Percentiles rank a stretch among this genome's conserved stretches.
phyloP scores from a whole-genome alignment of 139 green algal species.

The Penium margaritaceum region DNA sequence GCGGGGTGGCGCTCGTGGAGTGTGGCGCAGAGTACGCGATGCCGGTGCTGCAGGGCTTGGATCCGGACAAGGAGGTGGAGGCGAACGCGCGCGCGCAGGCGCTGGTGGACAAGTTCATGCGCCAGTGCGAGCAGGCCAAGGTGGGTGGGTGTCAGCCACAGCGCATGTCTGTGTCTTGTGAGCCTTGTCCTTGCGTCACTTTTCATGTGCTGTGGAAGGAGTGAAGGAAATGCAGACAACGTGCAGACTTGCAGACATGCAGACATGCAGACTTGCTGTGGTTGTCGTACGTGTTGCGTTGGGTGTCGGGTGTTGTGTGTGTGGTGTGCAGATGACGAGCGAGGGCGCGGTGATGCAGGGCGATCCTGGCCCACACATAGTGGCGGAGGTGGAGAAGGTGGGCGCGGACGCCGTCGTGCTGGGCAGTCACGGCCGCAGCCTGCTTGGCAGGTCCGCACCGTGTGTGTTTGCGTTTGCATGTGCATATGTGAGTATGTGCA shows the following conservation, averaged over 20 bases:
- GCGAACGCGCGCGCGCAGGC: background rate
- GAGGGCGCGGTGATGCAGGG: constrained; percentile 13
- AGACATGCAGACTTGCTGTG: no score
- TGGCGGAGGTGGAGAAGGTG: background rate
- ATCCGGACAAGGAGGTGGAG: constrained; percentile 2
- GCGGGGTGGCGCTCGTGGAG: no score
- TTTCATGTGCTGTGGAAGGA: no score
- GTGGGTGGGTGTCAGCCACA: no score
- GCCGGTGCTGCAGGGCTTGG: background rate
- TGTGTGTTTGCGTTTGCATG: no score
- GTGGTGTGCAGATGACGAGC: background rate
- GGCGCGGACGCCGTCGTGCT: constrained; percentile 13
- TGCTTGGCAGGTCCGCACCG: constrained; percentile 3
- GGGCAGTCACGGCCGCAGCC: constrained; percentile 7
- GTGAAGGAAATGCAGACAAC: no score
- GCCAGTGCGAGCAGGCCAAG: constrained; percentile 28
- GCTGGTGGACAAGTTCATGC: constrained; percentile 27
- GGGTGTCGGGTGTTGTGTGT: no score
- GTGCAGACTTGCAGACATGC: no score
- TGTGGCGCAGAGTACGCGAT: constrained; percentile 34
- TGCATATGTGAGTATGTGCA: no score
- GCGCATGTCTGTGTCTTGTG: no score
- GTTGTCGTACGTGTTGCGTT: no score
- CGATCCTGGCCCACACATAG: constrained; percentile 17
- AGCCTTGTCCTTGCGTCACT: no score